These are phyloP conservation scores for Phytophthora pini DNA, from an alignment of 352 stramenopile genomes.

Conservation along the genomic window DNA sequence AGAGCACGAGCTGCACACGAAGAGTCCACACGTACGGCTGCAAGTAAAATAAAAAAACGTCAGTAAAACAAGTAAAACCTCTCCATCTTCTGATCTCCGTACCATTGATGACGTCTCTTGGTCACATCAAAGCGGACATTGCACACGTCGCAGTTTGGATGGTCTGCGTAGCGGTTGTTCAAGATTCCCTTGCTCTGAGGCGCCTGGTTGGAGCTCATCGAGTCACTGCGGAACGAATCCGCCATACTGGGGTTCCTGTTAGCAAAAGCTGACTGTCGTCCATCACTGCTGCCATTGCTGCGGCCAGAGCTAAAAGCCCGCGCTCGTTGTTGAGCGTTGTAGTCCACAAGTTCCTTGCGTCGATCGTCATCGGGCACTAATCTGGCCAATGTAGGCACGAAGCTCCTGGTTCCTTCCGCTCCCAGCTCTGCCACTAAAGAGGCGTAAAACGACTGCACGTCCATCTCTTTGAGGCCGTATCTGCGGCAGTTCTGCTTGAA, in stretches of 20 bases:
- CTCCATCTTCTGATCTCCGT: background rate
- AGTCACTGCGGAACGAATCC: conserved; percentile 52
- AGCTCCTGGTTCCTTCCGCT: conserved; percentile 38
- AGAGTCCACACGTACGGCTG: conserved; percentile 43
- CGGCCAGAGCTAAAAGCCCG: background rate
- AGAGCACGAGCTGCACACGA: conserved; percentile 64
- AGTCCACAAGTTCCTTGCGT: conserved; percentile 58
- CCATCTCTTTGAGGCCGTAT: conserved; percentile 64
- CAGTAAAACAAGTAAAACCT: background rate
- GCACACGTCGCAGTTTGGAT: conserved; percentile 70
- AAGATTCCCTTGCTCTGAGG: conserved; percentile 52
- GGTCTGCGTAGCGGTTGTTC: conserved; percentile 71
- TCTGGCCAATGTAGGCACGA: conserved; percentile 58
- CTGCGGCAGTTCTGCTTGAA: conserved; percentile 74
- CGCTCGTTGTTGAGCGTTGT: conserved; percentile 46
- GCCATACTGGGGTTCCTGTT: conserved; percentile 33
- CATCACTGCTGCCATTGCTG: conserved; percentile 23
- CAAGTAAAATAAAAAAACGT: conserved; percentile 6
- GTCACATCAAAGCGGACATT: conserved; percentile 64
- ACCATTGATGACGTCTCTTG: conserved; percentile 68
- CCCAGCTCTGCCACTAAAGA: conserved; percentile 62
- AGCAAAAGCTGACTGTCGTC: conserved; percentile 21
- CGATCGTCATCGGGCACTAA: conserved; percentile 62
- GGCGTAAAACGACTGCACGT: conserved; percentile 59
- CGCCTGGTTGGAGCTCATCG: conserved; percentile 14